Conservation (phyloP, 2,329 filamentous ascomycete species). For the Alternaria panax region DNA sequence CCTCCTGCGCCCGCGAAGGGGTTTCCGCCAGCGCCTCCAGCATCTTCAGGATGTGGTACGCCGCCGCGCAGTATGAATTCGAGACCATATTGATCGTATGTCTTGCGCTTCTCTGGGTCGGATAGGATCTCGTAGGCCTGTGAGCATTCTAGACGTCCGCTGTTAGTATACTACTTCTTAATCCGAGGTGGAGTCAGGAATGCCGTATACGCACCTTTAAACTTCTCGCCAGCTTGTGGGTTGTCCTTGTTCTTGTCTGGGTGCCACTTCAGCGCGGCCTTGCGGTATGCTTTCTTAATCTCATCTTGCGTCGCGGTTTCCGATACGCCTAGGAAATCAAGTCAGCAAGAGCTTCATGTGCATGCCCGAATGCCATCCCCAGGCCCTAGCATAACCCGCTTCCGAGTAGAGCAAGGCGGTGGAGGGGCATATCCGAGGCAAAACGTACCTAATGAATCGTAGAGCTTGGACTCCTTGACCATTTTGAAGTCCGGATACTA, state of each 20-base stretch:
- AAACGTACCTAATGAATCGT: constrained; percentile 73
- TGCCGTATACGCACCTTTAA: constrained; percentile 69
- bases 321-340: constrained; percentile 64
- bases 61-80: constrained; percentile 90
- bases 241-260: constrained; percentile 99
- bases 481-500: constrained; percentile 60
- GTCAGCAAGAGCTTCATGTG: constrained; percentile 31
- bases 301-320: constrained; percentile 86
- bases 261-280: constrained; percentile 89
- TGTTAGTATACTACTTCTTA: constrained; percentile 21
- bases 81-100: constrained; percentile 92
- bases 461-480: constrained; percentile 95
- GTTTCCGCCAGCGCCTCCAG: constrained; percentile 46
- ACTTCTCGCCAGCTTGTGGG: constrained; percentile 84
- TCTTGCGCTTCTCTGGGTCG: constrained; percentile 94
- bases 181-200: not conserved
- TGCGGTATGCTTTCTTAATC: constrained; percentile 95
- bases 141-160: constrained; percentile 74
- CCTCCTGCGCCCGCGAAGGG: constrained; percentile 53
- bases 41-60: constrained; percentile 64
- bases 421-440: constrained; percentile 32
- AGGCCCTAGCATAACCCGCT: constrained; percentile 1
- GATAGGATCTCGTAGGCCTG: constrained; percentile 98
- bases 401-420: constrained; percentile 13
- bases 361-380: constrained; percentile 15